Evolutionary conservation across 805 yeast species (phyloP).

Genomic region (Nakazawaea wyomingensis): DNA sequence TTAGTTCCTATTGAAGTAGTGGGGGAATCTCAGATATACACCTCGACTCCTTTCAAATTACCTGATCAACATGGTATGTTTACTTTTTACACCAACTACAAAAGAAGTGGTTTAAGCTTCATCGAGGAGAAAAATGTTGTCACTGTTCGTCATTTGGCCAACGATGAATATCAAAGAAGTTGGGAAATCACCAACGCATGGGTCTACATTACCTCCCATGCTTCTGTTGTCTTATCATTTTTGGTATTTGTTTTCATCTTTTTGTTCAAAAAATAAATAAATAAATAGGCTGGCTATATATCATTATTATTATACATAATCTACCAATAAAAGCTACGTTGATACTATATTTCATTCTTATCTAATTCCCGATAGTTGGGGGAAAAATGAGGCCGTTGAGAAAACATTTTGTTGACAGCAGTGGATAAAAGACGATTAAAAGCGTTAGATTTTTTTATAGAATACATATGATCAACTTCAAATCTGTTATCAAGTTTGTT

Average conservation of each 20-base stretch:
- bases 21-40: slow-evolving; percentile 43
- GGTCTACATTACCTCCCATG: slow-evolving; percentile 77
- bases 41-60: slow-evolving; percentile 49
- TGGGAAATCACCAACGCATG: slow-evolving; percentile 92
- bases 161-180: slow-evolving; percentile 89
- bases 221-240: slow-evolving; percentile 72
- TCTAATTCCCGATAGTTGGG: too few relatives aligned
- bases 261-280: slow-evolving; percentile 30
- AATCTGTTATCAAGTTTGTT: too few relatives aligned
- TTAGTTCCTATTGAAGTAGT: slow-evolving; percentile 39
- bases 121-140: slow-evolving; percentile 62
- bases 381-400: too few relatives aligned
- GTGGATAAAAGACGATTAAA: too few relatives aligned
- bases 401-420: too few relatives aligned
- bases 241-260: slow-evolving; percentile 67
- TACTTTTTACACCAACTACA: slow-evolving; percentile 75
- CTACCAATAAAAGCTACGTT: too few relatives aligned
- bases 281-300: too few relatives aligned
- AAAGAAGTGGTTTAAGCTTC: slow-evolving; percentile 69
- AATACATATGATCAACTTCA: too few relatives aligned
- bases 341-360: too few relatives aligned
- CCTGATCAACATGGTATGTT: slow-evolving; percentile 99
- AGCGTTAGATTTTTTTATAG: too few relatives aligned
- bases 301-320: too few relatives aligned
- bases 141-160: slow-evolving; percentile 89